Evolutionary conservation across 495 filamentous ascomycete genomes (phyloP).

Genomic region (Lindgomyces ingoldianus): DNA sequence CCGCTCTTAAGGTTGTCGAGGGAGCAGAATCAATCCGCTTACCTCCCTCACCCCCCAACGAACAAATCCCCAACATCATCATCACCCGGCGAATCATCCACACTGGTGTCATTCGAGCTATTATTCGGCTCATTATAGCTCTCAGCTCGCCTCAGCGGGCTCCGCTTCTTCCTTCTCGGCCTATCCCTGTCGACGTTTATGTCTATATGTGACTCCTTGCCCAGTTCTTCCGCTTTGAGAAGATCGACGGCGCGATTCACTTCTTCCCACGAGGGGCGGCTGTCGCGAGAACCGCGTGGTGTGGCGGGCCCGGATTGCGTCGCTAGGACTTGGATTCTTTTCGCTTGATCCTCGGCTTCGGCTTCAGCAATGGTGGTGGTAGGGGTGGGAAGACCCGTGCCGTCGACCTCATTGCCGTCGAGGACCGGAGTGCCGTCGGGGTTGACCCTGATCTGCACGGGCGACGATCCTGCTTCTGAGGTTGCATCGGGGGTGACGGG

Average conservation of each 20-base stretch:
- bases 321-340: conserved; percentile 12
- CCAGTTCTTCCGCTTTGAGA: conserved; percentile 27
- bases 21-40: no score
- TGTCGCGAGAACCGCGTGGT: conserved; percentile 38
- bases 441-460: conserved; percentile 10
- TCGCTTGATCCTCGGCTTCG: conserved; percentile 5
- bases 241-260: conserved; percentile 29
- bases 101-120: background rate
- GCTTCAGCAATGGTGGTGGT: conserved; percentile 1
- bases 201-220: background rate
- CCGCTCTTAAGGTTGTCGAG: no score
- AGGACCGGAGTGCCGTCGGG: no score
- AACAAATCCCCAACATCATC: conserved; percentile 22
- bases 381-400: conserved; percentile 35
- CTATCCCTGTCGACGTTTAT: background rate
- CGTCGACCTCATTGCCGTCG: background rate
- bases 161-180: conserved; percentile 14
- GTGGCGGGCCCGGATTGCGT: conserved; percentile 43
- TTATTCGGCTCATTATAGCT: conserved; percentile 20
- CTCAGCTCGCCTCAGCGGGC: conserved; percentile 19
- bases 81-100: conserved; percentile 15
- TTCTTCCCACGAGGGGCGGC: conserved; percentile 33
- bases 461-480: conserved; percentile 9
- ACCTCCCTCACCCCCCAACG: conserved; percentile 6
- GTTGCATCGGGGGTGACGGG: conserved; percentile 30